A percentile compares a stretch with the other conserved stretches of the same genome.
Conservation (phyloP, 148 eudicot species). For the Dysphania ambrosioides region DNA sequence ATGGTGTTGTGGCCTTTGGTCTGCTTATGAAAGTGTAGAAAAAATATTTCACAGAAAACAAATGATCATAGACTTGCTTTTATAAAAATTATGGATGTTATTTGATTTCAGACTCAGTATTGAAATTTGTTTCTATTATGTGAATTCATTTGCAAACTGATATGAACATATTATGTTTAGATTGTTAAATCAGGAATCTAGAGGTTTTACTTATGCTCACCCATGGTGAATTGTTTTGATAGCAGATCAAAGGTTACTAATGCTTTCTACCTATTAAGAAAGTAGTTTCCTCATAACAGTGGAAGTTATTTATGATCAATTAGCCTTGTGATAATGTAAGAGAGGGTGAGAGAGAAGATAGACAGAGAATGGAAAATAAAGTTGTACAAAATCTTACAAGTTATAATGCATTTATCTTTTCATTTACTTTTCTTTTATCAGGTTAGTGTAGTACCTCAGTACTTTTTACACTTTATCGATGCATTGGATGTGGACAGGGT, state of each 20-base stretch:
- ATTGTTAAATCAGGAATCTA: neutral
- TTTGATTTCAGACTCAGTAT: neutral
- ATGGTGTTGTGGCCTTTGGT: neutral
- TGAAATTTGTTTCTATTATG: neutral
- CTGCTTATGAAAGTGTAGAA: neutral
- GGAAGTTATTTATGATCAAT: neutral
- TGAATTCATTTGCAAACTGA: neutral
- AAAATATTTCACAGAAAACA: neutral
- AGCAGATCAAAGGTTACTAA: too few species aligned
- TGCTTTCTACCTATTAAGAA: too few species aligned
- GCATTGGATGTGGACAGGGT: constrained; percentile 50
- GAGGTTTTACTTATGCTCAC: neutral
- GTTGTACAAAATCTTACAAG: neutral
- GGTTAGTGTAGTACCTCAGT: neutral
- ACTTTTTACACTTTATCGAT: constrained; percentile 18
- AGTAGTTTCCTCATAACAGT: neutral
- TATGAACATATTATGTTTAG: neutral
- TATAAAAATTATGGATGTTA: neutral
- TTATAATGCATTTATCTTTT: neutral
- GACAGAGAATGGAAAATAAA: neutral
- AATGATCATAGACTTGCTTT: neutral
- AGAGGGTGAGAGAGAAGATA: neutral
- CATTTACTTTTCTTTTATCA: neutral
- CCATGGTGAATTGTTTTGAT: neutral
- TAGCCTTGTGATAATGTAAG: neutral